Conservation (phyloP, 768 basidiomycete species). For the Amanita phalloides region DNA sequence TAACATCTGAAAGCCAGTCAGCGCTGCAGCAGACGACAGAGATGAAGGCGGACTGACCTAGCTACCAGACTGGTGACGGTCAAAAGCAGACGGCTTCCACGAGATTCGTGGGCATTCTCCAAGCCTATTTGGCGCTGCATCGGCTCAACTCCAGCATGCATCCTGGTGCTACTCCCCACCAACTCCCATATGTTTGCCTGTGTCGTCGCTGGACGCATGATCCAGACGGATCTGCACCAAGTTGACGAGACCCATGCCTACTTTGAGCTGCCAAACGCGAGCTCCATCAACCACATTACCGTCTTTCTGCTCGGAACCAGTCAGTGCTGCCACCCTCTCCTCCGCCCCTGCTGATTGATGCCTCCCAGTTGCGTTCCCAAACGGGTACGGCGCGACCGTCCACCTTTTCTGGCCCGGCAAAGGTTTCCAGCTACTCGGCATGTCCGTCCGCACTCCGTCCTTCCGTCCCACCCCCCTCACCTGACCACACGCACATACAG, state of each 20-base stretch:
- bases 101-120: no score
- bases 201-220: slow-evolving; percentile 62
- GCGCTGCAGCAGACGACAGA: not conserved
- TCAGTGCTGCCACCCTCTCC: slow-evolving; percentile 20
- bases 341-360: not conserved
- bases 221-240: slow-evolving; percentile 75
- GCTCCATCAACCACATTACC: slow-evolving; percentile 73
- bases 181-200: slow-evolving; percentile 64
- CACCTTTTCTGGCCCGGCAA: slow-evolving; percentile 83
- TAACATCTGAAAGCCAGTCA: not conserved
- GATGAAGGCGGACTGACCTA: not conserved
- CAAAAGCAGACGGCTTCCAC: not conserved
- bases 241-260: slow-evolving; percentile 77
- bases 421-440: slow-evolving; percentile 79
- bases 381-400: slow-evolving; percentile 75
- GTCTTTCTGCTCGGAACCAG: slow-evolving; percentile 77
- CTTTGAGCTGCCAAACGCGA: slow-evolving; percentile 64
- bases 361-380: slow-evolving; percentile 59
- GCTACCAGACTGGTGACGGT: not conserved
- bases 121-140: not conserved
- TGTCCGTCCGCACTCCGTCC: slow-evolving; percentile 35
- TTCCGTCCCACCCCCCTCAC: not conserved
- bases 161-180: not conserved
- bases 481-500: slow-evolving; percentile 22
- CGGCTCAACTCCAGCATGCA: not conserved